phyloP scores from a whole-genome alignment of 108 stramenopile species.

The Cyclotella choctawhatcheeana region DNA sequence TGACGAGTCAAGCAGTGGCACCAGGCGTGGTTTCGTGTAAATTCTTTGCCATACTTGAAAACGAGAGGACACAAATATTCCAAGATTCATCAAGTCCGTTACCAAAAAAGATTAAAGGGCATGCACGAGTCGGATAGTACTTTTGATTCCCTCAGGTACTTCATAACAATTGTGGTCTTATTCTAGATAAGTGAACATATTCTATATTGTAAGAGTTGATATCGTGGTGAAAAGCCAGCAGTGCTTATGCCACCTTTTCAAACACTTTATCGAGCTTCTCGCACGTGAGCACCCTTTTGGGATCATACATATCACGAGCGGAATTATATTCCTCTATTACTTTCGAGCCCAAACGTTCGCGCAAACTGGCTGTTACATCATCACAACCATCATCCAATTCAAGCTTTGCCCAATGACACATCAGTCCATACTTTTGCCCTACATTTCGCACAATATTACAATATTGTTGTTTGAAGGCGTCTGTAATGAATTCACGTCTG shows the following conservation, averaged over 20 bases:
- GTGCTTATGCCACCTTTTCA: neutral
- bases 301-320: conserved; percentile 70
- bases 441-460: conserved; percentile 72
- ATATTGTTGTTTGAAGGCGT: conserved; percentile 80
- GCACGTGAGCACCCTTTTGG: conserved; percentile 56
- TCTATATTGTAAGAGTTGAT: no score
- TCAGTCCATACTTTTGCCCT: conserved; percentile 65
- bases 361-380: conserved; percentile 39
- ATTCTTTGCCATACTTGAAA: no score
- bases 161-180: no score
- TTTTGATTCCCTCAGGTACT: no score
- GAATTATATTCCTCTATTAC: conserved; percentile 60
- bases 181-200: no score
- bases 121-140: no score
- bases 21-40: neutral
- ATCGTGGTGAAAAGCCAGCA: no score
- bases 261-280: conserved; percentile 2
- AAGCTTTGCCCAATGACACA: conserved; percentile 96
- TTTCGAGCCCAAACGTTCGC: conserved; percentile 40
- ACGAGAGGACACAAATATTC: no score
- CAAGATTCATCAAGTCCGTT: no score
- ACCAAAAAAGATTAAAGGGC: no score
- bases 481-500: conserved; percentile 79
- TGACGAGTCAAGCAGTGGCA: neutral
- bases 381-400: conserved; percentile 54